Percentiles rank a stretch among this genome's conserved stretches.
phyloP scores from a whole-genome alignment of 495 filamentous ascomycete genomes.

The Neurospora sp. region DNA sequence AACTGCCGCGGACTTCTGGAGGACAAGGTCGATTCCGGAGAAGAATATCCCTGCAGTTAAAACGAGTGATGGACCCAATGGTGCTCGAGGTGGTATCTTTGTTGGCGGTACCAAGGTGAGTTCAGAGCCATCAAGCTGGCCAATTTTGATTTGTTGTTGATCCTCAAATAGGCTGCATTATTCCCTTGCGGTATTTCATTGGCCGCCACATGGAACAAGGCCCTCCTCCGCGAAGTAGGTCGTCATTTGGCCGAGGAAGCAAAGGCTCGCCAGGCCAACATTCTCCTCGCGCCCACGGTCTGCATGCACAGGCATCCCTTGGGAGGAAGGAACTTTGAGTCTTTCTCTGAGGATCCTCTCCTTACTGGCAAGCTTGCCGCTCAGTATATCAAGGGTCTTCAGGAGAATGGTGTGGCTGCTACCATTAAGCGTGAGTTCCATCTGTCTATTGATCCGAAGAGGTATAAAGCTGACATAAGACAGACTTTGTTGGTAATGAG shows the following conservation, averaged over 20 bases:
- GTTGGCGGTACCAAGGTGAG: slow-evolving; percentile 51
- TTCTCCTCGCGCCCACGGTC: slow-evolving; percentile 71
- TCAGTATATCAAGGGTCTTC: slow-evolving; percentile 62
- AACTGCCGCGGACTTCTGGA: slow-evolving; percentile 68
- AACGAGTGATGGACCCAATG: slow-evolving; percentile 71
- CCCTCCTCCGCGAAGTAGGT: slow-evolving; percentile 58
- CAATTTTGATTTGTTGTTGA: slow-evolving; percentile 30
- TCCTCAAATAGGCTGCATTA: slow-evolving; percentile 49
- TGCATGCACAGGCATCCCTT: slow-evolving; percentile 76
- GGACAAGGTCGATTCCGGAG: slow-evolving; percentile 56
- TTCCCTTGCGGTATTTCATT: slow-evolving; percentile 70
- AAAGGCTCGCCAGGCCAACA: slow-evolving; percentile 60
- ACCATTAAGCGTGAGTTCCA: slow-evolving; percentile 59
- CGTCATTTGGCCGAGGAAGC: slow-evolving; percentile 61
- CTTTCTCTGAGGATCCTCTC: slow-evolving; percentile 75
- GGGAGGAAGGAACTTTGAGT: slow-evolving; percentile 78
- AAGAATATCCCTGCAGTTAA: slow-evolving; percentile 64
- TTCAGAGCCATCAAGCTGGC: slow-evolving; percentile 12
- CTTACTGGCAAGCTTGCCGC: slow-evolving; percentile 69
- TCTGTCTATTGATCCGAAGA: neutral
- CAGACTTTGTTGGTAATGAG: slow-evolving; percentile 75
- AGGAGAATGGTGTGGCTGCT: slow-evolving; percentile 63
- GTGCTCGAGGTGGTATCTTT: slow-evolving; percentile 62
- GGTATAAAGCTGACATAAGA: slow-evolving; percentile 13
- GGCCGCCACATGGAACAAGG: slow-evolving; percentile 68